Conservation (phyloP, 208 protist species). For the Acanthamoeba lenticulata region DNA sequence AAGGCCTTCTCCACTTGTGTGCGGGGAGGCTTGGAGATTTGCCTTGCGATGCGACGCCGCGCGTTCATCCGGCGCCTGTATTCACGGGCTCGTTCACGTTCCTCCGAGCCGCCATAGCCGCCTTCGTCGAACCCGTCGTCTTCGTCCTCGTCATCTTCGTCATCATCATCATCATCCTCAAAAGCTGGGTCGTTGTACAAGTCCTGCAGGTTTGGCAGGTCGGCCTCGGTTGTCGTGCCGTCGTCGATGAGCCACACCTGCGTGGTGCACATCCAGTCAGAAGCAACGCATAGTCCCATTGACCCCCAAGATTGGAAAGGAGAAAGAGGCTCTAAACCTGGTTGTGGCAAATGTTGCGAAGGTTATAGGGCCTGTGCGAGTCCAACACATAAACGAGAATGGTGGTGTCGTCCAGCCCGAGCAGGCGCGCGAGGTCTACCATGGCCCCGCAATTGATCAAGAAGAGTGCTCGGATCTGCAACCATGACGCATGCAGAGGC, state of each 20-base stretch:
- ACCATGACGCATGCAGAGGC: too few species aligned
- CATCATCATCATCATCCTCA: conserved; percentile 51
- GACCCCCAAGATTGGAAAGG: too few species aligned
- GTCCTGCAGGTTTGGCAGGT: conserved; percentile 2
- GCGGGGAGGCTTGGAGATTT: background rate
- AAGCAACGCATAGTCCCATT: too few species aligned
- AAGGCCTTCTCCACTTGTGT: conserved; percentile 40
- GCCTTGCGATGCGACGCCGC: background rate
- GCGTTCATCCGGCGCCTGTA: background rate
- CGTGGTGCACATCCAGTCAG: too few species aligned
- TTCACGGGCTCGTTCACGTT: background rate
- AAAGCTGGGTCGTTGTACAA: background rate
- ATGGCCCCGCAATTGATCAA: conserved; percentile 51
- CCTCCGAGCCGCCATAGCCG: background rate
- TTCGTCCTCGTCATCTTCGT: background rate
- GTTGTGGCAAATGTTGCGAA: conserved; percentile 46
- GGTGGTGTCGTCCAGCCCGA: conserved; percentile 34
- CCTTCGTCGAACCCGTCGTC: background rate
- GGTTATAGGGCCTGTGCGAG: conserved; percentile 51
- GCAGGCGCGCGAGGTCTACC: conserved; percentile 34
- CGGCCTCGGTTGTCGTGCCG: background rate
- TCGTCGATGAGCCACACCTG: conserved; percentile 62
- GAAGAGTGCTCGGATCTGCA: background rate
- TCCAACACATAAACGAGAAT: conserved; percentile 25
- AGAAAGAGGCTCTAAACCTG: background rate